Evolutionary conservation across 2,329 filamentous ascomycete species (phyloP).

Genomic region (Calonectria leucothoes): DNA sequence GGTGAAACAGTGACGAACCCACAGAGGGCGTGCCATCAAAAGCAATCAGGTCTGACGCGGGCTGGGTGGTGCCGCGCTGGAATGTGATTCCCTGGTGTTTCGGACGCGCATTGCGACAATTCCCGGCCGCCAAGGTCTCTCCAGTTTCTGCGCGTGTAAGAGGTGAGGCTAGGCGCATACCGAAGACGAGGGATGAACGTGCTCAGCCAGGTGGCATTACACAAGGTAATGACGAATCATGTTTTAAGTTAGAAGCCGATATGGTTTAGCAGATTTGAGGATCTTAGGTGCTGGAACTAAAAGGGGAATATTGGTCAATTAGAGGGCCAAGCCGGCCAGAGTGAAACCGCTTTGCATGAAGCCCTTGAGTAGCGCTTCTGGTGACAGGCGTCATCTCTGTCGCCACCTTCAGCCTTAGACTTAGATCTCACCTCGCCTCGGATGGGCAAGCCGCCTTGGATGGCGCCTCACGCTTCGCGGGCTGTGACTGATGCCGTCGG

Average conservation of each 20-base stretch:
- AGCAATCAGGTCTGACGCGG: not conserved
- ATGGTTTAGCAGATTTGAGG: not conserved
- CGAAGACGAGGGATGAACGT: constrained; percentile 7
- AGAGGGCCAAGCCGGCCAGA: not conserved
- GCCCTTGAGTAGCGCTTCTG: constrained; percentile 5
- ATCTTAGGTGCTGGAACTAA: not conserved
- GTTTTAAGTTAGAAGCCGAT: constrained; percentile 5
- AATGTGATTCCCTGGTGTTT: constrained; percentile 22
- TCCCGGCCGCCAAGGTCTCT: not conserved
- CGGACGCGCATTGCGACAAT: constrained; percentile 11
- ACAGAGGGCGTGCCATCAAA: not conserved
- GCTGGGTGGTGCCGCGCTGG: constrained; percentile 1
- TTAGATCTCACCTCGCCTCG: constrained; percentile 22
- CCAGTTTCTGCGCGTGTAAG: not conserved
- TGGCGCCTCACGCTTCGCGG: constrained; percentile 13
- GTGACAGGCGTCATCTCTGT: constrained; percentile 17
- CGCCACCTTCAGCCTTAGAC: constrained; percentile 5
- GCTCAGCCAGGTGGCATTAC: not conserved
- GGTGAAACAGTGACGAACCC: not conserved
- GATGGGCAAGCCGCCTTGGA: not conserved
- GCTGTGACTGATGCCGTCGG: not conserved
- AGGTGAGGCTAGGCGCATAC: not conserved
- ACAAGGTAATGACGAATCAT: not conserved
- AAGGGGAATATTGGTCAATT: not conserved
- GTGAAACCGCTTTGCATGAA: not conserved